These are phyloP conservation scores for Boletus reticuloceps DNA, from an alignment of 768 basidiomycete genomes.

Conservation along the genomic window DNA sequence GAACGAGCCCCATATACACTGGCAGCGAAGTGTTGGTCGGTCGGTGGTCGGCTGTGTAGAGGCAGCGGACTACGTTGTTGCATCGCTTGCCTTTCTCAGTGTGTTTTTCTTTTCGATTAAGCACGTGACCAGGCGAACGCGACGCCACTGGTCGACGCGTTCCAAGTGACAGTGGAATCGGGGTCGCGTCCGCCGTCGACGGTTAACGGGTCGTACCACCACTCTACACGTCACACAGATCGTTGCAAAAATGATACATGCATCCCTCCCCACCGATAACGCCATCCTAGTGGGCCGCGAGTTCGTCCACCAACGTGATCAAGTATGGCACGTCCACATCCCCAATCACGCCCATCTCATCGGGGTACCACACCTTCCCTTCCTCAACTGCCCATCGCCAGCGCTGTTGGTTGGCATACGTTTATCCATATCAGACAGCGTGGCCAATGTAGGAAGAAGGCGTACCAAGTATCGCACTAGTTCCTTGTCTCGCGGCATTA, in stretches of 20 bases:
- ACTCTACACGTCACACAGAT: constrained; percentile 12
- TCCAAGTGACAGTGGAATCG: no score
- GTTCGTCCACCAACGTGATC: constrained; percentile 37
- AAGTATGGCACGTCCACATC: constrained; percentile 39
- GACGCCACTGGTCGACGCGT: no score
- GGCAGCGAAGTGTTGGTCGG: no score
- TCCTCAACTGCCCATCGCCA: constrained; percentile 73
- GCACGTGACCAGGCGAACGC: no score
- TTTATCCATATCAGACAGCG: neutral
- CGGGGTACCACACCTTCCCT: constrained; percentile 48
- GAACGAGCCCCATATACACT: no score
- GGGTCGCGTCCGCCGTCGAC: no score
- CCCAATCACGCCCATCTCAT: constrained; percentile 38
- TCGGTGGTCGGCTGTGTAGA: no score
- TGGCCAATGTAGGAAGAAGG: neutral
- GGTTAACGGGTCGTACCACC: neutral
- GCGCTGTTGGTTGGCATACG: constrained; percentile 40
- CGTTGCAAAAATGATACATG: constrained; percentile 24
- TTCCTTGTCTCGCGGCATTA: constrained; percentile 68
- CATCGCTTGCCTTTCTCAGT: no score
- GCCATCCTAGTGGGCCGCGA: constrained; percentile 29
- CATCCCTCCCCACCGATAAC: constrained; percentile 25
- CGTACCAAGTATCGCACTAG: constrained; percentile 64
- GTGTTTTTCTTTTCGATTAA: no score
- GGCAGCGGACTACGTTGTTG: no score